A percentile compares a stretch with the other conserved stretches of the same genome.
Conservation (phyloP, 2,329 filamentous ascomycete genomes). For the Phaeoacremonium minimum region DNA sequence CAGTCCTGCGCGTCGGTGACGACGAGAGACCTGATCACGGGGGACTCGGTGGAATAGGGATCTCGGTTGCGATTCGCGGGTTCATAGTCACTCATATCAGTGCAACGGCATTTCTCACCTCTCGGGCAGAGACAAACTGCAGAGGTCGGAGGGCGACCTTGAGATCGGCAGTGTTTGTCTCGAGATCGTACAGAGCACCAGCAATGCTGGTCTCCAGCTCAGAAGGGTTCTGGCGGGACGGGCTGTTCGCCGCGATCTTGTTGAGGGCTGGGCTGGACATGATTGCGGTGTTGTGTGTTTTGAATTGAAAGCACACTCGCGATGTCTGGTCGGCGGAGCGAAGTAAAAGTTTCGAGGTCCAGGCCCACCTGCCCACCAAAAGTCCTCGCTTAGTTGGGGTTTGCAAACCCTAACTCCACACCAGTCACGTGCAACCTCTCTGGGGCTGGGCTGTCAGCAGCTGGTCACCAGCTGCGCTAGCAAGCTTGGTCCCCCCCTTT, state of each 20-base stretch:
- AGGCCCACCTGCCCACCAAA: too few relatives aligned
- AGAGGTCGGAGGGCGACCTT: conserved; percentile 93
- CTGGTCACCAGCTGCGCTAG: too few relatives aligned
- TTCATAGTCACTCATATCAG: conserved; percentile 4
- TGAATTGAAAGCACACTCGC: too few relatives aligned
- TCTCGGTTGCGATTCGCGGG: conserved; percentile 20
- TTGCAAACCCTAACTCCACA: too few relatives aligned
- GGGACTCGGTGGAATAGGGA: conserved; percentile 38
- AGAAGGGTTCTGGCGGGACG: conserved; percentile 90
- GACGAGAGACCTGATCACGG: not conserved
- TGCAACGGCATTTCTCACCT: conserved; percentile 73
- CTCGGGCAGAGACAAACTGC: conserved; percentile 97
- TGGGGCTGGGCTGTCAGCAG: too few relatives aligned
- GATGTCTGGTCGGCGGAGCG: not conserved
- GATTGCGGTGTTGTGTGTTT: not conserved
- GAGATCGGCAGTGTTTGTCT: conserved; percentile 98
- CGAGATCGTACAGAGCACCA: conserved; percentile 95
- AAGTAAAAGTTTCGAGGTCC: too few relatives aligned
- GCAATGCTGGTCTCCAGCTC: conserved; percentile 98
- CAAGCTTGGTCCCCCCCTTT: too few relatives aligned
- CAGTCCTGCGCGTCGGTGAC: not conserved
- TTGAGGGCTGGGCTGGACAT: conserved; percentile 73
- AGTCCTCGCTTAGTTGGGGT: too few relatives aligned
- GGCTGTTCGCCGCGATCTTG: conserved; percentile 98
- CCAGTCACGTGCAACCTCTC: too few relatives aligned